Percentiles rank a stretch among this genome's conserved stretches.
These are phyloP conservation scores for Penicillium pancosmium DNA, from an alignment of 495 filamentous ascomycete species.

Conservation along the genomic window DNA sequence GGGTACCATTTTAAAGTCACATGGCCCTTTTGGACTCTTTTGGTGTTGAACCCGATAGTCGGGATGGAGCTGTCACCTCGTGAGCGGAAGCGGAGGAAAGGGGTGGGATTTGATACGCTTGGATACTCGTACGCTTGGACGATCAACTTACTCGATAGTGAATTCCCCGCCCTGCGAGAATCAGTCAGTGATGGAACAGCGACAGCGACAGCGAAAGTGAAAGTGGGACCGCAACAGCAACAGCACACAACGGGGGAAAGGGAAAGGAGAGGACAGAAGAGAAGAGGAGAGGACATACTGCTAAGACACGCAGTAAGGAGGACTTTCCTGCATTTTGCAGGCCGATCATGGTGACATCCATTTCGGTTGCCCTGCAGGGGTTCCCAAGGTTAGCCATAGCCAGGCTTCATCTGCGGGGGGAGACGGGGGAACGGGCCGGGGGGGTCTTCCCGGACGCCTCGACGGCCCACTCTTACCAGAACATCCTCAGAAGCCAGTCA, in stretches of 20 bases:
- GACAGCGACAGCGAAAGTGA: too few species aligned
- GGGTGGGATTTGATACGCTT: slow-evolving; percentile 10
- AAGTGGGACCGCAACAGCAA: too few species aligned
- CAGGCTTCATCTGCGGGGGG: slow-evolving; percentile 29
- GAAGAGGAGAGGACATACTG: slow-evolving; percentile 63
- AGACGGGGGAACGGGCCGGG: slow-evolving; percentile 35
- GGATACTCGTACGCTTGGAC: slow-evolving; percentile 12
- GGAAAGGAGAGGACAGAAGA: slow-evolving; percentile 1
- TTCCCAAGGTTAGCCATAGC: slow-evolving; percentile 14
- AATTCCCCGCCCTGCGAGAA: slow-evolving; percentile 87
- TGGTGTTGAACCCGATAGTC: slow-evolving; percentile 99
- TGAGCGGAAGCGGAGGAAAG: slow-evolving; percentile 32
- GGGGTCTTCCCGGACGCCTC: slow-evolving; percentile 21
- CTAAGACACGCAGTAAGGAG: slow-evolving; percentile 87
- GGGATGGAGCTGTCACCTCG: slow-evolving; percentile 81
- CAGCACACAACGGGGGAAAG: not conserved
- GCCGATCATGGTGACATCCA: slow-evolving; percentile 99
- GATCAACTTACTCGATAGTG: slow-evolving; percentile 87
- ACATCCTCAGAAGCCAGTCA: slow-evolving; percentile 96
- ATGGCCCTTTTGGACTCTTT: slow-evolving; percentile 96
- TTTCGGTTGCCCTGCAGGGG: slow-evolving; percentile 84
- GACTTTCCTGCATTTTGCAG: slow-evolving; percentile 99
- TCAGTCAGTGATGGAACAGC: slow-evolving; percentile 28
- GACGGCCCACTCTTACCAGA: slow-evolving; percentile 78
- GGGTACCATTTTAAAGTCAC: slow-evolving; percentile 92